Conservation (phyloP, 306 rosid genomes). For the Fragaria nilgerrensis region DNA sequence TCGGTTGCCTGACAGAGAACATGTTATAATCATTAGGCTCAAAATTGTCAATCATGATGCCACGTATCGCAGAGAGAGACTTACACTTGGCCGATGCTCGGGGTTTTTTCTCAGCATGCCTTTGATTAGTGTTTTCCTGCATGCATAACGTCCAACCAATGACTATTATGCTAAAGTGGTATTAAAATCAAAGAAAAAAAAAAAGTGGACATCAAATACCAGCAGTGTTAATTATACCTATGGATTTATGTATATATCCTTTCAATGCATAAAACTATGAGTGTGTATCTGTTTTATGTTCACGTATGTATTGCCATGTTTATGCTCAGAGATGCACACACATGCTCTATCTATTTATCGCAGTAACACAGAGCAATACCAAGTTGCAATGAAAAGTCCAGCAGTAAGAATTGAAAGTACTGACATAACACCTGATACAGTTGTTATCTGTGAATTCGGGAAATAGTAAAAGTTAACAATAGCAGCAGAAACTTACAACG, state of each 20-base stretch:
- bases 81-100: constrained; percentile 92
- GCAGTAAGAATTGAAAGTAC: not conserved
- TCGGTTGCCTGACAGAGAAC: constrained; percentile 81
- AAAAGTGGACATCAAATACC: not conserved
- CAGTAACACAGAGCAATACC: not conserved
- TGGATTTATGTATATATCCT: not conserved
- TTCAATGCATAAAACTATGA: not conserved
- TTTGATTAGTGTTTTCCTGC: constrained; percentile 94
- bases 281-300: not conserved
- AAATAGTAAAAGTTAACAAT: constrained; percentile 8
- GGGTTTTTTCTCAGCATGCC: constrained; percentile 97
- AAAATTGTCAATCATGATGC: constrained; percentile 11
- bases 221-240: too few relatives aligned
- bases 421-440: not conserved
- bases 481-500: constrained; percentile 60
- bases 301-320: not conserved
- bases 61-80: constrained; percentile 31
- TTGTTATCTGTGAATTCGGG: not conserved
- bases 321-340: not conserved
- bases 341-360: not conserved
- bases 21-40: constrained; percentile 21
- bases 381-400: not conserved
- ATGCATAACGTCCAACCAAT: constrained; percentile 20
- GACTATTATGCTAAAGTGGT: constrained; percentile 1
- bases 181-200: not conserved